phyloP scores from a whole-genome alignment of 345 rosid species.

The Sonneratia alba region DNA sequence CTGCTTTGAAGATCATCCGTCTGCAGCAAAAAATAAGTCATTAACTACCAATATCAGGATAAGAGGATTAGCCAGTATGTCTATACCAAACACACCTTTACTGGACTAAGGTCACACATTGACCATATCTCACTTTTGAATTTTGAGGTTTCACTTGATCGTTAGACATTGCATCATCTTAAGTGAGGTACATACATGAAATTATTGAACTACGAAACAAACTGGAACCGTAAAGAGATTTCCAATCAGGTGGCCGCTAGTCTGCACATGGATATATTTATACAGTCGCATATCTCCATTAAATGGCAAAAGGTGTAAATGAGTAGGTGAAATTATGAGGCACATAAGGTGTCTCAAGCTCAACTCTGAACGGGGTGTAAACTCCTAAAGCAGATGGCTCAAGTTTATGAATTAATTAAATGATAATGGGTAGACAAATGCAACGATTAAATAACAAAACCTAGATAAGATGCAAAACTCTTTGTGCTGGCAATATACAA shows the following conservation, averaged over 20 bases:
- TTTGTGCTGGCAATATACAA: no score
- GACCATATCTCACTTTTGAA: neutral
- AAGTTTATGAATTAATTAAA: neutral
- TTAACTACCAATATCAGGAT: neutral
- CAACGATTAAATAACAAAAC: neutral
- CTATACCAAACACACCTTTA: neutral
- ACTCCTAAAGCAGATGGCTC: neutral
- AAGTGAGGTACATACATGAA: neutral
- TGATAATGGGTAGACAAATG: neutral
- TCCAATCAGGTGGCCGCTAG: neutral
- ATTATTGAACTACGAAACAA: neutral
- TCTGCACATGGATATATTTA: no score
- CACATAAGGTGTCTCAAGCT: no score
- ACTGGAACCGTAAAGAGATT: neutral
- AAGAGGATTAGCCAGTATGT: neutral
- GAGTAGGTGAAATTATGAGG: no score
- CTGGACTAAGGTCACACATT: neutral
- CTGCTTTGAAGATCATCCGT: slow-evolving; percentile 93
- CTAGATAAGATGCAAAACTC: no score
- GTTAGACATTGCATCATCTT: no score
- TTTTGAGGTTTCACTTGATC: neutral
- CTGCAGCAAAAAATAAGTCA: slow-evolving; percentile 18
- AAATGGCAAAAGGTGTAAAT: no score
- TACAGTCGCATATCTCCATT: no score
- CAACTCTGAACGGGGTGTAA: neutral